Percentiles rank a stretch among this genome's conserved stretches.
phyloP scores from a whole-genome alignment of 805 yeast genomes.

The Candida morakotiae region DNA sequence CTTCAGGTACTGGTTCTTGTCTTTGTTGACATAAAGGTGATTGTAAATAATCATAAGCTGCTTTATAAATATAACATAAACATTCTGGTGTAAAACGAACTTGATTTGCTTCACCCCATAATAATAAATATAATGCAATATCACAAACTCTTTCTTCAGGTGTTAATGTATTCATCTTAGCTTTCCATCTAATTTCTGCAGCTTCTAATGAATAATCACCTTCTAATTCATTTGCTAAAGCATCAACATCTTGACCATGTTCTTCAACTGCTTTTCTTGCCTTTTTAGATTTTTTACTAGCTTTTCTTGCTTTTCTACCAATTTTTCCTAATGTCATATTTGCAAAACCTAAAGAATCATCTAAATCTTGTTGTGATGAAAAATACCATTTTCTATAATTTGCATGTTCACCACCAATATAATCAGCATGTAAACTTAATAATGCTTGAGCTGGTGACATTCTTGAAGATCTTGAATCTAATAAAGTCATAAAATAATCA shows the following conservation, averaged over 20 bases:
- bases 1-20: constrained; percentile 78
- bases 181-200: constrained; percentile 86
- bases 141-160: constrained; percentile 83
- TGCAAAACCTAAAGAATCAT: constrained; percentile 78
- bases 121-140: constrained; percentile 65
- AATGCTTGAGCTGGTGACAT: constrained; percentile 88
- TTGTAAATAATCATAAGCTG: constrained; percentile 84
- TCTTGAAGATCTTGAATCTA: constrained; percentile 81
- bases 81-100: constrained; percentile 91
- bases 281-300: constrained; percentile 76
- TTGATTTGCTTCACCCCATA: constrained; percentile 92
- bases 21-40: constrained; percentile 91
- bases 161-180: constrained; percentile 65
- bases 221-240: constrained; percentile 65
- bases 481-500: constrained; percentile 79
- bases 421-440: constrained; percentile 78
- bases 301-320: constrained; percentile 76
- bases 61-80: constrained; percentile 90
- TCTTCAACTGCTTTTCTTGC: constrained; percentile 67
- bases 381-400: constrained; percentile 86
- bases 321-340: constrained; percentile 75
- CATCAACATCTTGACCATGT: constrained; percentile 56
- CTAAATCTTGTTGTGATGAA: constrained; percentile 84
- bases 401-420: constrained; percentile 83
- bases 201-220: constrained; percentile 80